Base-by-base conservation (phyloP, 1,284 basidiomycete species). In the Pyrrhoderma noxium region DNA sequence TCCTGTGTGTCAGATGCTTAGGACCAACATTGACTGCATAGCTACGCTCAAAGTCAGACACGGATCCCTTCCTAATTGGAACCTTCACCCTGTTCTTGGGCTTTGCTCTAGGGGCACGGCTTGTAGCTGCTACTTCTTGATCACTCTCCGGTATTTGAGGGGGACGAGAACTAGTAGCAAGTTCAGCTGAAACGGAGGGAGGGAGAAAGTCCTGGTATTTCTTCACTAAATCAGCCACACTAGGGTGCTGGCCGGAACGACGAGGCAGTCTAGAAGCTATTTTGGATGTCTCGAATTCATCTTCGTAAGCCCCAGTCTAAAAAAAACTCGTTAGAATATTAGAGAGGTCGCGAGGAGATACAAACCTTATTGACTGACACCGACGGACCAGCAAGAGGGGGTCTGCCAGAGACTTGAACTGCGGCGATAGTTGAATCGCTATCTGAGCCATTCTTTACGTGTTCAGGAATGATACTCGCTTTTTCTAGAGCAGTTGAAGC, bases 351-450 rank as follows among this genome's bases (percentile, higher is more conserved):
- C n/a, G 11, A 11, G 5, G 27, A 31, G 11, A 31, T 31, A 31
- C 27, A 5, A 5, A 31, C 27, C 27, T 31, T 31, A 31, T 31
- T 11, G 11, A 11, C 11, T 31, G 27, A 31, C 27, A 5, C 27
- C 27, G 27, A 5, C 11, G 11, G 27, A 11, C 11, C 27, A 5
- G 11, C 11, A n/a, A n/a, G n/a, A 31, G 27, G 27, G 11, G 27
- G 11, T 11, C 11, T 31, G 5, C 5, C 7, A 31, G 27, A 11
- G 5, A 31, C 71, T 54, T 72, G 73, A 21, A 72, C 68, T 1
- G 85, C 89, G n/a, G 85, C 89, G 51, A 94, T 91, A 0, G 92
- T 95, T 8, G 90, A 93, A 62, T 95, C 92, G 62, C 87, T 93
- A 41, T 91, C 91, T 2, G 74, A 71, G 56, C 82, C 83, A 5